Conservation (phyloP, 164 flowering plant genomes). For the Magnolia sinica region DNA sequence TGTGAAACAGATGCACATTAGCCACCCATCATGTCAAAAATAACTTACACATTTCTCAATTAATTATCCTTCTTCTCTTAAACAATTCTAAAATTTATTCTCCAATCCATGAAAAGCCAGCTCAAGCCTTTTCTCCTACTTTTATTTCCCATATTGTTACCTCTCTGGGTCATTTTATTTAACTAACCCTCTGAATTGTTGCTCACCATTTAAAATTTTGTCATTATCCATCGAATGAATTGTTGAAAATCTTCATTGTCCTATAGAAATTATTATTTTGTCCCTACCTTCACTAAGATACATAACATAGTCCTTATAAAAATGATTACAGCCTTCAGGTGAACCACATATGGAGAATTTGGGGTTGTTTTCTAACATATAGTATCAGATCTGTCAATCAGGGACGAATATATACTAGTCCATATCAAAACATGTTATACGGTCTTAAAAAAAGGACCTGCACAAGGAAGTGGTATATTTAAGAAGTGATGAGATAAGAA, state of each 20-base stretch:
- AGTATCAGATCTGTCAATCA: background rate
- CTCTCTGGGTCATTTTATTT: background rate
- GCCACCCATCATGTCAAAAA: background rate
- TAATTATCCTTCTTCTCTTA: background rate
- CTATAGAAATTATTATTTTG: background rate
- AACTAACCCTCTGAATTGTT: background rate
- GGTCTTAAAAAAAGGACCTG: background rate
- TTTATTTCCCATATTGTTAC: background rate
- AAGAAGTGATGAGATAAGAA: no score
- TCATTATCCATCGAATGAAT: background rate
- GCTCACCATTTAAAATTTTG: background rate
- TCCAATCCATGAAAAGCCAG: background rate
- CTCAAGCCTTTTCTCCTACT: background rate
- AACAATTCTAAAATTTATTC: background rate
- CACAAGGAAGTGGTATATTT: background rate
- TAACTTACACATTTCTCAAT: background rate
- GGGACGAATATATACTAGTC: background rate
- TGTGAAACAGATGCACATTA: background rate
- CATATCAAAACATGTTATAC: no score
- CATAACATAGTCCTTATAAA: no score
- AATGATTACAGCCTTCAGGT: background rate
- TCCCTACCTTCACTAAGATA: background rate
- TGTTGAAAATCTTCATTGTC: background rate
- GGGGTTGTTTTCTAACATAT: background rate
- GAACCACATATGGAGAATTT: background rate